A percentile compares a stretch with the other conserved stretches of the same genome.
Evolutionary conservation across 768 basidiomycete genomes (phyloP).

Genomic region (Tylopilus felleus): DNA sequence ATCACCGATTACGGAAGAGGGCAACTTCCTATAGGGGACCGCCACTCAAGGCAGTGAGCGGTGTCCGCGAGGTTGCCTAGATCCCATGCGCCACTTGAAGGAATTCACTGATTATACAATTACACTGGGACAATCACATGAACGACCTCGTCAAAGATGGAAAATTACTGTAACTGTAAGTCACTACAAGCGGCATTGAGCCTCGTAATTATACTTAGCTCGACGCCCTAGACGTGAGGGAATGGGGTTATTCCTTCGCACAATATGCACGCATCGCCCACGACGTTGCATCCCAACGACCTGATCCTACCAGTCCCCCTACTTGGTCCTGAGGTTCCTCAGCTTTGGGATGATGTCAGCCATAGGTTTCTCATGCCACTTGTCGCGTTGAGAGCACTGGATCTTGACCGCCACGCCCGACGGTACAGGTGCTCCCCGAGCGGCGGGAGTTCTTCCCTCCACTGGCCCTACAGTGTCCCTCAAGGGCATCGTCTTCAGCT

Average conservation of each 20-base stretch:
- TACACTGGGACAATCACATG: constrained; percentile 6
- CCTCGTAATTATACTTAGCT: background rate
- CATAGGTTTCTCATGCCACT: constrained; percentile 25
- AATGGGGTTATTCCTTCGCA: background rate
- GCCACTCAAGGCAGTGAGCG: constrained; percentile 15
- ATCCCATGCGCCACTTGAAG: background rate
- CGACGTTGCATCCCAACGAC: background rate
- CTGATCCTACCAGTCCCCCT: background rate
- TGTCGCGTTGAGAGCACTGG: constrained; percentile 5
- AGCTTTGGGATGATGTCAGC: constrained; percentile 30
- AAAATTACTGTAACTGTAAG: background rate
- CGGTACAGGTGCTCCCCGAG: background rate
- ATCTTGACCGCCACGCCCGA: constrained; percentile 14
- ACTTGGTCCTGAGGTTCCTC: constrained; percentile 24
- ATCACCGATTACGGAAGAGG: constrained; percentile 14
- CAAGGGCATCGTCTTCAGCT: background rate
- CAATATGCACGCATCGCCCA: background rate
- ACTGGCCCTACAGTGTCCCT: background rate
- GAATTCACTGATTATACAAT: background rate
- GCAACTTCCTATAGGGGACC: background rate
- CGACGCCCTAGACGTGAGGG: background rate
- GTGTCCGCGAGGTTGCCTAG: background rate
- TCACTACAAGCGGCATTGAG: background rate
- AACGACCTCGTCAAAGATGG: background rate
- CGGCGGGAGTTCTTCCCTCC: background rate